Evolutionary conservation across 1,284 basidiomycete species (phyloP).

Genomic region (Leucoagaricus sp.): DNA sequence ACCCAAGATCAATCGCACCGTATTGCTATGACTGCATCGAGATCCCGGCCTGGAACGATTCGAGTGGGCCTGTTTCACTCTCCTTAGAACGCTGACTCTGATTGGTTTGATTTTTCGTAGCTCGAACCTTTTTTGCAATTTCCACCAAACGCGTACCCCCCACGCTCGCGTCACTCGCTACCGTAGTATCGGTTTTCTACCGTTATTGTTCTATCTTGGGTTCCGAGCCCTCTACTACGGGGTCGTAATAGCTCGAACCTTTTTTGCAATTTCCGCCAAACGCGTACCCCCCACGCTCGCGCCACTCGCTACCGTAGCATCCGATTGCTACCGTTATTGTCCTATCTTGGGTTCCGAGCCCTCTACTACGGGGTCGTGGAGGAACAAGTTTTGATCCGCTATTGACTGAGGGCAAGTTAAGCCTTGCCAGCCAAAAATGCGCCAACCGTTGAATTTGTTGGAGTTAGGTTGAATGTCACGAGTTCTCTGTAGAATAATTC

Average conservation of each 20-base stretch:
- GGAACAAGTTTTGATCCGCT: no score
- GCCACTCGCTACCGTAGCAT: not conserved
- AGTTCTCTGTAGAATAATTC: no score
- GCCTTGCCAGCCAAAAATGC: no score
- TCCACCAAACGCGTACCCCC: not conserved
- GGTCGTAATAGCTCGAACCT: not conserved
- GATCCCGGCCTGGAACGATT: not conserved
- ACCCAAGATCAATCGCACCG: not conserved
- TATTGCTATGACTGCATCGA: not conserved
- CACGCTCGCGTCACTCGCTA: not conserved
- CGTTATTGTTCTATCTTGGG: no score
- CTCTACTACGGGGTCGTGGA: no score
- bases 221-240: no score
- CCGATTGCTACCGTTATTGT: no score
- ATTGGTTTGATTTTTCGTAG: not conserved
- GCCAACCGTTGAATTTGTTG: no score
- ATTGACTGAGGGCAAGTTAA: no score
- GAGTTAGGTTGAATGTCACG: no score
- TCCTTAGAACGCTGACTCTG: not conserved
- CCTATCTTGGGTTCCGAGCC: no score
- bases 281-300: not conserved
- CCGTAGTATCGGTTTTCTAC: no score
- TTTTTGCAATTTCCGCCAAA: not conserved
- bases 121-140: not conserved
- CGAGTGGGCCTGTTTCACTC: not conserved